Percentiles rank a stretch among this genome's conserved stretches.
Conservation (phyloP, 768 basidiomycete genomes). For the Leccinum arenicola region DNA sequence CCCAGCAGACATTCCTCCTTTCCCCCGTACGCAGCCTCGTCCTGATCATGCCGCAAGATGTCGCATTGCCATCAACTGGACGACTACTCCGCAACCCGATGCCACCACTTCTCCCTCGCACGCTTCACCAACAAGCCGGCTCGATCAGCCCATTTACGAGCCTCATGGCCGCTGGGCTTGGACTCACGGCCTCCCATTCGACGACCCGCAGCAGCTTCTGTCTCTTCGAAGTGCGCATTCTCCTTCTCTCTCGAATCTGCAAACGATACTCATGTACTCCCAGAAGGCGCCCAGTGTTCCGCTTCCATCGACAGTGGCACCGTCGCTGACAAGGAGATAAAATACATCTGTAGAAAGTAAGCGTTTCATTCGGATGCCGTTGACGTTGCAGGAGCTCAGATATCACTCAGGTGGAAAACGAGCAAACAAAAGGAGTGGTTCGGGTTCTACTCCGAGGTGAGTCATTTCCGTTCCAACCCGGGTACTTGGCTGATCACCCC, state of each 20-base stretch:
- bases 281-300: conserved; percentile 37
- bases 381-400: background rate
- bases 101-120: background rate
- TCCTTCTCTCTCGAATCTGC: background rate
- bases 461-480: conserved; percentile 18
- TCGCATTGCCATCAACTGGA: conserved; percentile 30
- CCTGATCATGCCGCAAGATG: conserved; percentile 24
- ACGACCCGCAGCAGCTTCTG: conserved; percentile 27
- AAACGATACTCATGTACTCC: conserved; percentile 6
- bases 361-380: conserved; percentile 1
- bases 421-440: conserved; percentile 33
- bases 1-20: background rate
- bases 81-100: conserved; percentile 1
- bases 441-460: conserved; percentile 41
- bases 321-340: conserved; percentile 27
- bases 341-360: conserved; percentile 38
- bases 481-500: conserved; percentile 3
- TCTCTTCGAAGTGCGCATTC: conserved; percentile 23
- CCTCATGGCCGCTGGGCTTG: conserved; percentile 35
- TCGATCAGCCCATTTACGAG: conserved; percentile 26
- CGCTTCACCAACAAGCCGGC: conserved; percentile 2
- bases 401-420: conserved; percentile 30
- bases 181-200: conserved; percentile 26
- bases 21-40: conserved; percentile 16
- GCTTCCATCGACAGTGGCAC: conserved; percentile 36